These are phyloP conservation scores for Arabidopsis suecica DNA, from an alignment of 345 rosid species.

Conservation along the genomic window DNA sequence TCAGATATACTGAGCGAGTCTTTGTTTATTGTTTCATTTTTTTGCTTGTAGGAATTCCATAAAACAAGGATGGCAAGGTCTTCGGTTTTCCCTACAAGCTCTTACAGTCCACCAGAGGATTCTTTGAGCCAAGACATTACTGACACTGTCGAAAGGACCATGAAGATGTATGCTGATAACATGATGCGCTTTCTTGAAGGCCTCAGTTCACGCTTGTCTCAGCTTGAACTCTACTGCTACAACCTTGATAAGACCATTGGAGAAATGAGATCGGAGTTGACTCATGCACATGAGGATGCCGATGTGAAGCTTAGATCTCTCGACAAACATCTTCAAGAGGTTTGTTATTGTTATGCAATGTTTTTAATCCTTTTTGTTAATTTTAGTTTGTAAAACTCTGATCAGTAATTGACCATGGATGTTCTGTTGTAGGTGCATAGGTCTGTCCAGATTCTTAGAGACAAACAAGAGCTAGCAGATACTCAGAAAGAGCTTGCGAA, in stretches of 20 bases:
- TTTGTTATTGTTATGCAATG: conserved; percentile 44
- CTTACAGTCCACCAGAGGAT: conserved; percentile 90
- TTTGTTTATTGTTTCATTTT: conserved; percentile 10
- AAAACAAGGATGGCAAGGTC: conserved; percentile 77
- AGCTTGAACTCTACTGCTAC: conserved; percentile 86
- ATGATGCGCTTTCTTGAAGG: conserved; percentile 97
- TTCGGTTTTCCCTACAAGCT: conserved; percentile 58
- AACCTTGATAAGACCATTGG: conserved; percentile 95
- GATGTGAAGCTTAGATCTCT: conserved; percentile 84
- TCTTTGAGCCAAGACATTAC: conserved; percentile 66
- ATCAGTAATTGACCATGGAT: neutral
- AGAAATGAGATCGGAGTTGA: conserved; percentile 84
- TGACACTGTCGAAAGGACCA: conserved; percentile 67
- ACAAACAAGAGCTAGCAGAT: conserved; percentile 97
- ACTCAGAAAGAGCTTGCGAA: conserved; percentile 91
- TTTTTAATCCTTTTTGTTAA: neutral
- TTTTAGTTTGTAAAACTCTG: neutral
- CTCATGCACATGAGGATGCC: conserved; percentile 71
- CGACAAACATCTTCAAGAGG: conserved; percentile 98
- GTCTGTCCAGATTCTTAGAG: conserved; percentile 96
- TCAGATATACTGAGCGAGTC: neutral
- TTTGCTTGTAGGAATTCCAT: conserved; percentile 68
- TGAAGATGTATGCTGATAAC: conserved; percentile 81
- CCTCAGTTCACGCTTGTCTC: conserved; percentile 92
- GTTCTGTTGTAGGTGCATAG: conserved; percentile 79